Evolutionary conservation across 139 green algal genomes (phyloP), one percentile per base, ranked within the genome.

Genomic region (Tetradesmus obliquus): DNA sequence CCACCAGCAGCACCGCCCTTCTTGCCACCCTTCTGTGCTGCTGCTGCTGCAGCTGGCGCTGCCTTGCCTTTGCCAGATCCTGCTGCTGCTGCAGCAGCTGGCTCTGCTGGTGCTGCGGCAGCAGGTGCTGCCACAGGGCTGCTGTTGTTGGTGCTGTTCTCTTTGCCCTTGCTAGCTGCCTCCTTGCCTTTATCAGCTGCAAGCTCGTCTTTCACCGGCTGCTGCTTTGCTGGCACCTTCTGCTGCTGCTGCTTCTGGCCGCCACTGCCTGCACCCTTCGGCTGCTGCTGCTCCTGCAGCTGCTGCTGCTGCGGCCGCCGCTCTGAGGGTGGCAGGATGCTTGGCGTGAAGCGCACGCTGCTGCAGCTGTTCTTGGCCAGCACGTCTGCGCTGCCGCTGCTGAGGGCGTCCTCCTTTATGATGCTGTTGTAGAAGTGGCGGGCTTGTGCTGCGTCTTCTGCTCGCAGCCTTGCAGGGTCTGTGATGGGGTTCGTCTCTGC

Each of bases 351-450:
- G 12, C 19, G 55, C 1, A 86, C 24, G 72, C 87, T 86, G 72
- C 87, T 91, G 87, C 71, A 79, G 8, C 32, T 45, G 62, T 89
- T 89, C 15, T 60, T 58, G 3, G 84, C 84, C 3, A 82, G 79
- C 55, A 84, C 74, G 20, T 84, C 74, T 60, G 53, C 55, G 45
- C 20, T 87, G 82, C 82, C 22, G 82, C 82, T 60, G 82, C 53
- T 62, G 74, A 5, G 24, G 20, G n/a, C 74, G 9, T 82, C 74
- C 3, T 82, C 66, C 32, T 55, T 84, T 22, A 54, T 84, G 79
- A 58, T 84, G 79, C 45, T 84, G 79, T 51, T 71, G 53, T 91
- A 91, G 54, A 91, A 86, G 87, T 71, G 55, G n/a, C 87, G 87
- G 6, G 87, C 79, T 19, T 91, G 87, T 51, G 54, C 22, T 12